Percentiles rank a stretch among this genome's conserved stretches.
Evolutionary conservation across 192 early-diverging fungal genomes (phyloP).

Genomic region (Coemansia sp.): DNA sequence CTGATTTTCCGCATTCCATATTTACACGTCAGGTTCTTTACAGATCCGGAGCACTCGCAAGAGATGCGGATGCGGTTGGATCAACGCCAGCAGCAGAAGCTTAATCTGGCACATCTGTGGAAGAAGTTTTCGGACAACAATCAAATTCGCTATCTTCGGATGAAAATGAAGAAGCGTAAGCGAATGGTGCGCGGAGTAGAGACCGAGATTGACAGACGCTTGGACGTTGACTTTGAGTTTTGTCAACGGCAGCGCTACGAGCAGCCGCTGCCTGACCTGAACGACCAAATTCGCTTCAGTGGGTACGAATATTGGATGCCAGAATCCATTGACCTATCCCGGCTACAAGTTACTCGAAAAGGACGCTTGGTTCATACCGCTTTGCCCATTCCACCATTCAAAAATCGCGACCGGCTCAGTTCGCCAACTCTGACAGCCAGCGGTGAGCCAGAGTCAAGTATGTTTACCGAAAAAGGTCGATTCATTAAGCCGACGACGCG

Average conservation of each 20-base stretch:
- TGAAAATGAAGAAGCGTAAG: slow-evolving; percentile 12
- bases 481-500: slow-evolving; percentile 12
- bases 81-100: slow-evolving; percentile 17
- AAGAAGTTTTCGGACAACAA: neutral
- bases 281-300: slow-evolving; percentile 7
- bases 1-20: neutral
- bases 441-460: neutral
- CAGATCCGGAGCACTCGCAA: slow-evolving; percentile 15
- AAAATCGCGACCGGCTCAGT: neutral
- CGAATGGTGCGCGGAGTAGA: slow-evolving; percentile 19
- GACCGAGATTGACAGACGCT: slow-evolving; percentile 29
- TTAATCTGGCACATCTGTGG: neutral
- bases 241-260: slow-evolving; percentile 7
- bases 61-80: slow-evolving; percentile 1
- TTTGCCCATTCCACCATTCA: neutral
- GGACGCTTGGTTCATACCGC: neutral
- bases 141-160: neutral
- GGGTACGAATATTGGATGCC: slow-evolving; percentile 39
- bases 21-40: slow-evolving; percentile 10
- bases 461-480: slow-evolving; percentile 6
- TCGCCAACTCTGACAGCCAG: neutral
- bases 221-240: slow-evolving; percentile 17
- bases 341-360: neutral
- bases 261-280: slow-evolving; percentile 8
- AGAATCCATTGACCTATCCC: neutral